These are phyloP conservation scores for Botrytis sinoallii DNA, from an alignment of 2,329 filamentous ascomycete genomes.

Conservation along the genomic window DNA sequence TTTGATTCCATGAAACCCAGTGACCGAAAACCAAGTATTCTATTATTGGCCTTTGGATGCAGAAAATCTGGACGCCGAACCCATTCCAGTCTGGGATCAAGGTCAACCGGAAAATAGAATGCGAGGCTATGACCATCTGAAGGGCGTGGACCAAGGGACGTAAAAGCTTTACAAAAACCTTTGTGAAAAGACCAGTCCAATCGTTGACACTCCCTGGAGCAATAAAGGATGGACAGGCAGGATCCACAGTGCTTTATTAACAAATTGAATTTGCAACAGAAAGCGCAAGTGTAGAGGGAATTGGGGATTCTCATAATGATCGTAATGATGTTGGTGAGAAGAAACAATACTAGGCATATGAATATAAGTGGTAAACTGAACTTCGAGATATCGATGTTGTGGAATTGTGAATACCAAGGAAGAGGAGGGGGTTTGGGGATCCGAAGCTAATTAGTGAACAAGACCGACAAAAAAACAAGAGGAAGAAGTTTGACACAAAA, in stretches of 20 bases:
- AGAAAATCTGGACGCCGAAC: neutral
- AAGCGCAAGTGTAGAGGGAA: neutral
- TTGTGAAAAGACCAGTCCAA: neutral
- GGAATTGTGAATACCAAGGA: neutral
- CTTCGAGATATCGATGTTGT: neutral
- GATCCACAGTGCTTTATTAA: neutral
- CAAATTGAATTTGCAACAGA: neutral
- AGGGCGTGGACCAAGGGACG: neutral
- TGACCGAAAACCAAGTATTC: neutral
- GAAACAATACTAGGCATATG: neutral
- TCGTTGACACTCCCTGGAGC: neutral
- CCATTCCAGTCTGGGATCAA: neutral
- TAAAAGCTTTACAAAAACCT: neutral
- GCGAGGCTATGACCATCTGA: neutral
- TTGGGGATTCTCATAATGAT: accelerated
- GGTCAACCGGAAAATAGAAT: neutral
- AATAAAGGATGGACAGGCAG: neutral
- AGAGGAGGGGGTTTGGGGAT: no score
- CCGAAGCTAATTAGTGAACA: neutral
- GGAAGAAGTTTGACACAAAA: neutral
- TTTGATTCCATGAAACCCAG: neutral
- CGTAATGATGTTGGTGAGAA: neutral
- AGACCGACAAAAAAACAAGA: neutral
- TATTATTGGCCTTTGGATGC: no score
- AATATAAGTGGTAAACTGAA: neutral